Conservation (phyloP, 2,329 filamentous ascomycete genomes). For the Phoma sp. region DNA sequence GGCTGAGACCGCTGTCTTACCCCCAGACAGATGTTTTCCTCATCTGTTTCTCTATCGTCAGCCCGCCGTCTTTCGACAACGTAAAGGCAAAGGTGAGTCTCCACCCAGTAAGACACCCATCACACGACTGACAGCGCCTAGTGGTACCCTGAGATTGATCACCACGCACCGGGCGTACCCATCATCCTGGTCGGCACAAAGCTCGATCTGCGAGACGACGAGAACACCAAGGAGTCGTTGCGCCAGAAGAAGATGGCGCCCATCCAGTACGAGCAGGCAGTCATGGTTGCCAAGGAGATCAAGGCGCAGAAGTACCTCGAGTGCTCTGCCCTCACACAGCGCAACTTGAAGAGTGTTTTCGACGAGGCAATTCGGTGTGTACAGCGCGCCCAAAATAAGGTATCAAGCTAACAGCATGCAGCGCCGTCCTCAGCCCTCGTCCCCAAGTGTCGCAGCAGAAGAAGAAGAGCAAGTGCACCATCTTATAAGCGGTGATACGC, state of each 20-base stretch:
- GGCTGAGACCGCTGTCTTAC: constrained; percentile 92
- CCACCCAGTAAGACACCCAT: not conserved
- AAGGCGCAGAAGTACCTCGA: constrained; percentile 96
- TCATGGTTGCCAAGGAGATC: constrained; percentile 90
- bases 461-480: constrained; percentile 37
- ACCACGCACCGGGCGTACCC: constrained; percentile 92
- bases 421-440: constrained; percentile 51
- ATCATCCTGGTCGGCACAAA: constrained; percentile 98
- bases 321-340: constrained; percentile 94
- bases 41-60: constrained; percentile 98
- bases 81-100: constrained; percentile 89
- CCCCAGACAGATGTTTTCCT: constrained; percentile 98
- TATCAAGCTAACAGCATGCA: constrained; percentile 29
- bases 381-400: not conserved
- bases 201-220: constrained; percentile 91
- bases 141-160: constrained; percentile 98
- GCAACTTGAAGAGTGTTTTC: constrained; percentile 97
- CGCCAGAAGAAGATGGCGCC: constrained; percentile 94
- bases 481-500: constrained; percentile 29
- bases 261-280: constrained; percentile 92
- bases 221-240: constrained; percentile 78
- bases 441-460: constrained; percentile 35
- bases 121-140: constrained; percentile 48
- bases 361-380: constrained; percentile 96
- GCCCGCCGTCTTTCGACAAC: constrained; percentile 97